Conservation (phyloP, 2,329 filamentous ascomycete species). For the Cordyceps militaris region DNA sequence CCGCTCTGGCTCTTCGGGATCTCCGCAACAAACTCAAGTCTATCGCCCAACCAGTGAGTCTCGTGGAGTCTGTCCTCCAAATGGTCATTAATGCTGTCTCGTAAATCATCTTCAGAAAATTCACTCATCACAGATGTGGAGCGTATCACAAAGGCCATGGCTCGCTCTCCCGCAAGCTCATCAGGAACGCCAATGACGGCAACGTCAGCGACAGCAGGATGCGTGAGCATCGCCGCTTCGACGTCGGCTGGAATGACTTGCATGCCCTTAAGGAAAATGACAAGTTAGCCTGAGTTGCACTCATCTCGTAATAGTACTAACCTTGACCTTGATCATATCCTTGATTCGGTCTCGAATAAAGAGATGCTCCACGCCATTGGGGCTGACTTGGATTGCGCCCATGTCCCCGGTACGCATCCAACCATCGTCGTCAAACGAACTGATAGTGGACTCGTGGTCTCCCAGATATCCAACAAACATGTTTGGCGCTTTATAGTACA, state of each 20-base stretch:
- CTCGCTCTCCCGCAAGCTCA: slow-evolving; percentile 9
- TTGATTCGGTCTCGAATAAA: slow-evolving; percentile 10
- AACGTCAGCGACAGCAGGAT: not conserved
- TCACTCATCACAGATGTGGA: not conserved
- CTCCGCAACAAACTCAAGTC: slow-evolving; percentile 1
- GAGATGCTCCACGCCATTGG: slow-evolving; percentile 6
- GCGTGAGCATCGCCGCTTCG: not conserved
- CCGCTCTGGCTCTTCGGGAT: slow-evolving; percentile 9
- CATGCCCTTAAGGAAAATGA: not conserved
- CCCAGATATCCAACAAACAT: slow-evolving; percentile 1
- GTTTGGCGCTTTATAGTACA: slow-evolving; percentile 3
- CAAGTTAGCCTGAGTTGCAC: not conserved
- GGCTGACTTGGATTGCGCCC: not conserved
- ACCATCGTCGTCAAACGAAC: not conserved
- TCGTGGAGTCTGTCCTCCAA: not conserved
- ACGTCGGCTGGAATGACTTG: slow-evolving; percentile 10
- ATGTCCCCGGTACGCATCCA: slow-evolving; percentile 9
- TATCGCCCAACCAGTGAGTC: slow-evolving; percentile 4
- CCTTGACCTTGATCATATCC: slow-evolving; percentile 13
- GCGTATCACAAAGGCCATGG: slow-evolving; percentile 7
- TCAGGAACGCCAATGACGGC: slow-evolving; percentile 9
- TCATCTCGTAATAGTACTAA: not conserved
- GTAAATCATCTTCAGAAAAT: not conserved
- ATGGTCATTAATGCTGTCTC: slow-evolving; percentile 5
- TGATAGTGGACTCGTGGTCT: not conserved